These are phyloP conservation scores for Phialophora chinensis DNA, from an alignment of 2,329 filamentous ascomycete genomes.

Conservation along the genomic window DNA sequence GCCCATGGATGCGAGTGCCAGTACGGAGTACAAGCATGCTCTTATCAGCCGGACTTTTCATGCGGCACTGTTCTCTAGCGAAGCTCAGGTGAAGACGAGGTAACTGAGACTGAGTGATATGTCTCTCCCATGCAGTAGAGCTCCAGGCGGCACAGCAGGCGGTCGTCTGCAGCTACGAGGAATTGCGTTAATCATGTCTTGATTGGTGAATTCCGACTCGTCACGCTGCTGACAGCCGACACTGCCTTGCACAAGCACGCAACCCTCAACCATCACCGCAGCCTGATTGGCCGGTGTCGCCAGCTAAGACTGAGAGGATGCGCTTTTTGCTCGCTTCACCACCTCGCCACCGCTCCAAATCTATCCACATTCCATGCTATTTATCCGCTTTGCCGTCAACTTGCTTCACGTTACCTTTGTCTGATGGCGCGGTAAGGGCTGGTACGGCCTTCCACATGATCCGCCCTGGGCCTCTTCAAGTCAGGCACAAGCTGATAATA, in stretches of 20 bases:
- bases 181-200: slow-evolving; percentile 23
- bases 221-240: slow-evolving; percentile 19
- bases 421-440: slow-evolving; percentile 4
- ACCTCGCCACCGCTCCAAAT: slow-evolving; percentile 5
- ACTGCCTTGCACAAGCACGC: slow-evolving; percentile 8
- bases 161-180: slow-evolving; percentile 8
- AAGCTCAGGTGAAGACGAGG: background rate
- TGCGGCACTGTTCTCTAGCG: background rate
- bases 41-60: background rate
- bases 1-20: background rate
- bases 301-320: background rate
- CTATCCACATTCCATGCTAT: slow-evolving; percentile 15
- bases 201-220: slow-evolving; percentile 15
- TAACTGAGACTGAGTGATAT: background rate
- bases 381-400: slow-evolving; percentile 8
- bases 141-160: slow-evolving; percentile 6
- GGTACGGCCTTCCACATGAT: slow-evolving; percentile 8
- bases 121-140: background rate
- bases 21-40: background rate
- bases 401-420: slow-evolving; percentile 2
- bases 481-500: slow-evolving; percentile 10
- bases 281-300: background rate
- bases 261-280: background rate
- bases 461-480: background rate
- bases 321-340: slow-evolving; percentile 8